Conservation (phyloP, 2,329 filamentous ascomycete genomes). For the Trichoderma sp. region DNA sequence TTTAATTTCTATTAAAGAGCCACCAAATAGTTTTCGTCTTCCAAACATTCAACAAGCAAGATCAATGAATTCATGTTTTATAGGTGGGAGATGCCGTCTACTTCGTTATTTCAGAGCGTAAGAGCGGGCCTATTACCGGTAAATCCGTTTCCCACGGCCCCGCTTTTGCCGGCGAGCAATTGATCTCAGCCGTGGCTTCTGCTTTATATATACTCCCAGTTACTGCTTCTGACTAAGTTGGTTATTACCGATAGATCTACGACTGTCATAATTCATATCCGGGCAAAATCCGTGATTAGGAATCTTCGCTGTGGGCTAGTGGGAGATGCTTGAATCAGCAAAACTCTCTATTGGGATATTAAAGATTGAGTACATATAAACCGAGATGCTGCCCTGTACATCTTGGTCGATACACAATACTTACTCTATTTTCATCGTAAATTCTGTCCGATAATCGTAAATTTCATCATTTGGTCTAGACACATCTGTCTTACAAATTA, state of each 20-base stretch:
- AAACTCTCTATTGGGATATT: not conserved
- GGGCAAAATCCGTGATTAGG: not conserved
- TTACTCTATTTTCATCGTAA: not conserved
- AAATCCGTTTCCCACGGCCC: slow-evolving; percentile 26
- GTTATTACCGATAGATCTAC: not conserved
- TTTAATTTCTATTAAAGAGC: too few relatives aligned
- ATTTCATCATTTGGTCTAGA: not conserved
- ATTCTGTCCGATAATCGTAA: too few relatives aligned
- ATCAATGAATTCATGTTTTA: not conserved
- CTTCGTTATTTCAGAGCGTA: not conserved
- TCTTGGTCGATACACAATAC: not conserved
- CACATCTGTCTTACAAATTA: not conserved
- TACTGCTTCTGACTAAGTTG: not conserved
- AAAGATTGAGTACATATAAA: not conserved
- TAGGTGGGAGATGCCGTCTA: not conserved
- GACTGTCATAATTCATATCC: not conserved
- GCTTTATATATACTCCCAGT: not conserved
- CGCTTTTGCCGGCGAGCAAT: not conserved
- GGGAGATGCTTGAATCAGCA: not conserved
- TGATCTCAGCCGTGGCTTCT: not conserved
- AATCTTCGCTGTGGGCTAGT: not conserved
- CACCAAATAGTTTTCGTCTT: not conserved
- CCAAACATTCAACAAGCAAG: too few relatives aligned
- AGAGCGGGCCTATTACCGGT: slow-evolving; percentile 6
- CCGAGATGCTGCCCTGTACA: not conserved